A percentile compares a stretch with the other conserved stretches of the same genome.
Evolutionary conservation across 495 filamentous ascomycete genomes (phyloP).

Genomic region (Pyrenopolyporus hunteri): DNA sequence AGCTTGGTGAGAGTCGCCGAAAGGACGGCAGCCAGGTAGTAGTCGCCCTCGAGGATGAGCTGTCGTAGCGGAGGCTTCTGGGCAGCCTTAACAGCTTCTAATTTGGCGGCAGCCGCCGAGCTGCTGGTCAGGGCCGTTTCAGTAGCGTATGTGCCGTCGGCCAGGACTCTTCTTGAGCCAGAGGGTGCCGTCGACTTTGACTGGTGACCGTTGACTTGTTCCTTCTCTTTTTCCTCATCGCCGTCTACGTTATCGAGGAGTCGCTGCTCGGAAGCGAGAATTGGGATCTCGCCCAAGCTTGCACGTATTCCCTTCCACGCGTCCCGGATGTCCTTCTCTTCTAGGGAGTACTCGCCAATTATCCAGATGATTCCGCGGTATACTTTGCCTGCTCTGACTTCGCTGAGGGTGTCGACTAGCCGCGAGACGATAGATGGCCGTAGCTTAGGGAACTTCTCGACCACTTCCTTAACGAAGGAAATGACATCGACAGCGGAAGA

Average conservation of each 20-base stretch:
- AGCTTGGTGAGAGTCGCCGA: conserved; percentile 95
- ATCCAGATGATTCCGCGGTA: conserved; percentile 98
- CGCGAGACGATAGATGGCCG: conserved; percentile 84
- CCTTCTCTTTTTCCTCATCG: conserved; percentile 64
- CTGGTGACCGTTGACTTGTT: conserved; percentile 84
- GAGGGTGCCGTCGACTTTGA: conserved; percentile 75
- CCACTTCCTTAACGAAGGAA: conserved; percentile 97
- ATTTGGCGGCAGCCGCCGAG: conserved; percentile 83
- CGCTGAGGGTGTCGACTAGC: conserved; percentile 86
- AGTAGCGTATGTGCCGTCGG: conserved; percentile 96
- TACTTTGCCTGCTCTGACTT: conserved; percentile 96
- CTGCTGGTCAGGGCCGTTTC: conserved; percentile 95
- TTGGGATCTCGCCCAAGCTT: conserved; percentile 96
- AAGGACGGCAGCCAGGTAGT: conserved; percentile 93
- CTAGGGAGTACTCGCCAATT: conserved; percentile 94
- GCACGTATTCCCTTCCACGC: conserved; percentile 96
- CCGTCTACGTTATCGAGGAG: conserved; percentile 71
- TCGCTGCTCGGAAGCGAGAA: conserved; percentile 92
- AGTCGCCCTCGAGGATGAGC: conserved; percentile 95
- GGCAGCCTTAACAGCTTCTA: conserved; percentile 95
- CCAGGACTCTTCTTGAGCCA: conserved; percentile 88
- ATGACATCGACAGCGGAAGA: conserved; percentile 97
- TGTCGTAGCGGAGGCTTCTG: conserved; percentile 96
- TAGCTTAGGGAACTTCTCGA: conserved; percentile 95
- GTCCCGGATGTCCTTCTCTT: conserved; percentile 91